Conservation (phyloP, 2,329 filamentous ascomycete genomes). For the Xylariaceae sp. region DNA sequence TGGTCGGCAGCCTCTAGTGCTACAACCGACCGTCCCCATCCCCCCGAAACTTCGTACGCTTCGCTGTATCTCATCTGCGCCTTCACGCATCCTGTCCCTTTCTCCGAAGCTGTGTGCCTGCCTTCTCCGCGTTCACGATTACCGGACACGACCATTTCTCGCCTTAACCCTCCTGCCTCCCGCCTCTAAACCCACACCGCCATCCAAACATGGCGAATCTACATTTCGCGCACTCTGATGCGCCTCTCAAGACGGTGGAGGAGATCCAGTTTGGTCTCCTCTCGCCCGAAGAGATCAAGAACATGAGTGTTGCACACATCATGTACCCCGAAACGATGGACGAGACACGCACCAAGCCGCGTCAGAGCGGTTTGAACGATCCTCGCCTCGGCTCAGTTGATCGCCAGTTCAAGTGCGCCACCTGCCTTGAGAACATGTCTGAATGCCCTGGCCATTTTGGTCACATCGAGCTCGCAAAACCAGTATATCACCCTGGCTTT, state of each 20-base stretch:
- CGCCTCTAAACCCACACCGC: slow-evolving; percentile 4
- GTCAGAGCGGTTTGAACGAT: slow-evolving; percentile 89
- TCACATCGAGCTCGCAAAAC: slow-evolving; percentile 94
- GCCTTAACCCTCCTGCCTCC: slow-evolving; percentile 12
- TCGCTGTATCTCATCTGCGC: slow-evolving; percentile 18
- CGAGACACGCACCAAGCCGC: slow-evolving; percentile 83
- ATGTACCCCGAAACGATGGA: slow-evolving; percentile 99
- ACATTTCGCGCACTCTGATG: slow-evolving; percentile 84
- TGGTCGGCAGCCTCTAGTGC: slow-evolving; percentile 38
- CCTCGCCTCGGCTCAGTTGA: slow-evolving; percentile 95
- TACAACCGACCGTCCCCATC: slow-evolving; percentile 26
- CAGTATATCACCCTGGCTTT: slow-evolving; percentile 92
- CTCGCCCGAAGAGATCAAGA: slow-evolving; percentile 98
- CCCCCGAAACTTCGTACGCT: slow-evolving; percentile 28
- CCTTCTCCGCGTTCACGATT: slow-evolving; percentile 14
- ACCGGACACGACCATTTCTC: slow-evolving; percentile 20
- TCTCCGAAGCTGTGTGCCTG: not conserved
- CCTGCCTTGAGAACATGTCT: slow-evolving; percentile 90
- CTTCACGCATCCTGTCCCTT: slow-evolving; percentile 15
- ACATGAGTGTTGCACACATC: slow-evolving; percentile 94
- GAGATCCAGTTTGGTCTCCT: slow-evolving; percentile 99
- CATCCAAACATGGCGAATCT: slow-evolving; percentile 77
- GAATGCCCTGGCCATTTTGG: slow-evolving; percentile 98
- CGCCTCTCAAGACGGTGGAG: slow-evolving; percentile 93
- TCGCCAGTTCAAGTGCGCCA: slow-evolving; percentile 89